These are phyloP conservation scores for Logfia minima DNA, from an alignment of 129 eudicot species.

Conservation along the genomic window DNA sequence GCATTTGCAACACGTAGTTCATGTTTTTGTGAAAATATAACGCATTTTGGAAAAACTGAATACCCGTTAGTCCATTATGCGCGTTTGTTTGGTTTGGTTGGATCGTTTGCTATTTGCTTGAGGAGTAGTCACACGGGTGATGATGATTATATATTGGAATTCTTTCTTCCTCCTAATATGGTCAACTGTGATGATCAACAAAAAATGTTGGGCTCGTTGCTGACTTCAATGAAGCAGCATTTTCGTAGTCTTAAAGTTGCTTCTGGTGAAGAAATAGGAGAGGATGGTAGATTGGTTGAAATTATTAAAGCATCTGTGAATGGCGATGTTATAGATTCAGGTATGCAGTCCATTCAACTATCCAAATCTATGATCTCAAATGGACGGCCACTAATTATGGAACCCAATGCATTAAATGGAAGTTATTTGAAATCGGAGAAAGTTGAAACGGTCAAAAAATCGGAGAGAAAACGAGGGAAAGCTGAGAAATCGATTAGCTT, in stretches of 20 bases:
- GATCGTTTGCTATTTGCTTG: slow-evolving; percentile 81
- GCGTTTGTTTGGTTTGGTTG: slow-evolving; percentile 70
- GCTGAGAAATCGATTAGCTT: slow-evolving; percentile 90
- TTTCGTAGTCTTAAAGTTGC: slow-evolving; percentile 74
- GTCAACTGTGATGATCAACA: slow-evolving; percentile 50
- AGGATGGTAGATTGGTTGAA: slow-evolving; percentile 65
- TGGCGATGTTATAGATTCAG: slow-evolving; percentile 50
- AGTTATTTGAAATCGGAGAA: slow-evolving; percentile 30
- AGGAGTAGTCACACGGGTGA: slow-evolving; percentile 78
- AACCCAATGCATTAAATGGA: slow-evolving; percentile 23
- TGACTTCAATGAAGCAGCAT: slow-evolving; percentile 73
- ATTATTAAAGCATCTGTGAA: slow-evolving; percentile 51
- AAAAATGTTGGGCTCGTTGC: slow-evolving; percentile 56
- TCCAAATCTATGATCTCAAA: slow-evolving; percentile 38
- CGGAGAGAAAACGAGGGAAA: slow-evolving; percentile 87
- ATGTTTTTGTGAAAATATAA: slow-evolving; percentile 76
- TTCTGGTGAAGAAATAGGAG: slow-evolving; percentile 76
- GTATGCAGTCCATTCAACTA: slow-evolving; percentile 41
- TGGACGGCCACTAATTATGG: slow-evolving; percentile 40
- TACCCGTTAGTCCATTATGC: slow-evolving; percentile 95
- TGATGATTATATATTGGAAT: slow-evolving; percentile 83
- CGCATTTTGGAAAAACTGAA: slow-evolving; percentile 70
- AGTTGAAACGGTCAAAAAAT: slow-evolving; percentile 52
- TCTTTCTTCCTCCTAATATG: slow-evolving; percentile 66
- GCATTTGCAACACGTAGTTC: slow-evolving; percentile 64